Base-by-base conservation (phyloP, 2,329 filamentous ascomycete genomes). In the Apiospora koreana region DNA sequence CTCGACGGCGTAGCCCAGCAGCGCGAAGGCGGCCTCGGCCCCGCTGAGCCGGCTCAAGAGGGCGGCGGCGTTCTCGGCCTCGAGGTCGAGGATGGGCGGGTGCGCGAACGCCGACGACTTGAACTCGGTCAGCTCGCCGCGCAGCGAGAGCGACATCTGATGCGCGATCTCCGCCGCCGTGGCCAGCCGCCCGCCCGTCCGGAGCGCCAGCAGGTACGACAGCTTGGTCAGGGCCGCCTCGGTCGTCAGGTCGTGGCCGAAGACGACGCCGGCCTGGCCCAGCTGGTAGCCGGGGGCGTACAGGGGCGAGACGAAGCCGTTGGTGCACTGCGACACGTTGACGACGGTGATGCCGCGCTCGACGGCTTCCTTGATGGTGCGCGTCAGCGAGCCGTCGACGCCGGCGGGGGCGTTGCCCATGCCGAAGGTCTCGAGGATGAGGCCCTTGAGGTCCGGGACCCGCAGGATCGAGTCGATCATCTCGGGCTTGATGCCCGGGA, bases 171-270 rank as follows among this genome's bases (percentile, higher is more conserved):
- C 91, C 68, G 86, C 91, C 68, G 87, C 84, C 9, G 88, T 85
- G 0, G 87, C 86, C n/a, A 92, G 84, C 64, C 28, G 18, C 18
- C 54, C 54, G 31, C 31, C 54, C 54, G 35, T 58, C 42, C 85
- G 86, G 1, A 87, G 80, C 5, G 93, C 92, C 23, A 97, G 87
- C 3, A 97, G 87, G 79, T 97, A 97, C 1, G 94, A 93, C 38
- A 98, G 87, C 81, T 98, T 98, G 25, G 95, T 96, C 74, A 97
- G 88, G 7, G 95, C 95, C 2, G 94, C 95, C 83, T 98, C 95
- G 28, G 93, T 93, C 0, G 95, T 98, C 82, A 97, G 87, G 77
- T 97, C 94, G 74, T 95, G 89, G 7, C 95, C 95, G 74, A 96
- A 95, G 42, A 97, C 93, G 66, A 98, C 94, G 43, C 95, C 95